These are phyloP conservation scores for Corymbia citriodora DNA, from an alignment of 441 rosid genomes.

Conservation along the genomic window DNA sequence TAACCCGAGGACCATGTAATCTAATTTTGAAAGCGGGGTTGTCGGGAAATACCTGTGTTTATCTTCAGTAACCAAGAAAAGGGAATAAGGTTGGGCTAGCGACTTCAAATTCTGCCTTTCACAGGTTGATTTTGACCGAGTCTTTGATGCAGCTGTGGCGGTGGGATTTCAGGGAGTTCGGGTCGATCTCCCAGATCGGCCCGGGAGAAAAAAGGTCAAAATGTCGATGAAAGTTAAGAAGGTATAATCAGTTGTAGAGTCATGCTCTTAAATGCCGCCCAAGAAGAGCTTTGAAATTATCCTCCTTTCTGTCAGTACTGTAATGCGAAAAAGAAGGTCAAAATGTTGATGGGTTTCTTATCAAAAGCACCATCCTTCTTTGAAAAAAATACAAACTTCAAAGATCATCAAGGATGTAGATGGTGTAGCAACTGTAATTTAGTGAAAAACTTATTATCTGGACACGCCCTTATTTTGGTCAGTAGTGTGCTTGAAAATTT, in stretches of 20 bases:
- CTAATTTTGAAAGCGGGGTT: background rate
- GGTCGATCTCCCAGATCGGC: background rate
- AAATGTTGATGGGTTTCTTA: background rate
- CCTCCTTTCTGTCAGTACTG: background rate
- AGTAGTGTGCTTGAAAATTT: background rate
- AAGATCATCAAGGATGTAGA: background rate
- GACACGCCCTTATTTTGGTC: background rate
- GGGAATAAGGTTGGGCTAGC: background rate
- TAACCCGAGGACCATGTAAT: background rate
- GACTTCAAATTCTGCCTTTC: background rate
- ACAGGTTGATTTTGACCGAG: background rate
- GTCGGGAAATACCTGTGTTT: background rate
- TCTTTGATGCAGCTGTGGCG: background rate
- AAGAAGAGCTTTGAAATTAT: background rate
- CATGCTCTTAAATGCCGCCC: background rate
- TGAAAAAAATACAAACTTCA: background rate
- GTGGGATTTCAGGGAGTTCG: background rate
- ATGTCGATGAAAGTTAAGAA: background rate
- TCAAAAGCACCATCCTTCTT: background rate
- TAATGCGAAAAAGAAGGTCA: background rate
- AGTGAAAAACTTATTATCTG: background rate
- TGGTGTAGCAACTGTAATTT: fast-evolving
- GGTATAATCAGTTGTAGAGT: background rate
- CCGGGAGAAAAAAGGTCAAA: too few relatives aligned
- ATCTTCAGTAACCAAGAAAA: background rate